Evolutionary conservation across 305 asterid species (phyloP).

Genomic region (Vinca major): DNA sequence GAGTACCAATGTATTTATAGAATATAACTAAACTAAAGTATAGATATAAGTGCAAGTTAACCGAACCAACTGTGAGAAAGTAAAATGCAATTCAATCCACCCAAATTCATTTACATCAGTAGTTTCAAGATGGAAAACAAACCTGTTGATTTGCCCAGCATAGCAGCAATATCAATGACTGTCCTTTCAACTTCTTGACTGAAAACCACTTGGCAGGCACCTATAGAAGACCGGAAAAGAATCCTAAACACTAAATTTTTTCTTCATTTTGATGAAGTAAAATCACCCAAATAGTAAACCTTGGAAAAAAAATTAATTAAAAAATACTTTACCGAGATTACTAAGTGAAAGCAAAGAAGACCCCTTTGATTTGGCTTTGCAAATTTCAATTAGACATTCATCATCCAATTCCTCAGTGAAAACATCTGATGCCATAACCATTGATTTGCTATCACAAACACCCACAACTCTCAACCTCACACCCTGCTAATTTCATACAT

Average conservation of each 20-base stretch:
- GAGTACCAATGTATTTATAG: background rate
- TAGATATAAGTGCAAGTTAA: background rate
- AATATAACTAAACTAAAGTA: background rate
- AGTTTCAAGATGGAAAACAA: slow-evolving; percentile 4
- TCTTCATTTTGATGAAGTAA: background rate
- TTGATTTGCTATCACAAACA: slow-evolving; percentile 69
- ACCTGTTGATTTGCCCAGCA: slow-evolving; percentile 45
- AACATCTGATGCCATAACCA: slow-evolving; percentile 52
- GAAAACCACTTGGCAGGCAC: slow-evolving; percentile 41
- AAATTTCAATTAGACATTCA: slow-evolving; percentile 43
- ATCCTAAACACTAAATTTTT: background rate
- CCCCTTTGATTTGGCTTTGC: slow-evolving; percentile 55
- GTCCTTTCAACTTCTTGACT: slow-evolving; percentile 43
- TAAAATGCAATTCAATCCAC: background rate
- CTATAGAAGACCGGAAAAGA: slow-evolving; percentile 19
- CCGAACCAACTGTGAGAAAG: background rate
- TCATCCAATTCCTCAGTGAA: slow-evolving; percentile 54
- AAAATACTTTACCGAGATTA: slow-evolving; percentile 33
- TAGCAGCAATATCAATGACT: slow-evolving; percentile 43
- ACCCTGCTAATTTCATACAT: slow-evolving; percentile 33
- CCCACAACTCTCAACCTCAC: slow-evolving; percentile 69
- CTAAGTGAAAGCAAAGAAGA: slow-evolving; percentile 47
- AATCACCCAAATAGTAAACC: background rate
- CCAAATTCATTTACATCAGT: background rate
- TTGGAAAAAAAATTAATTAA: background rate